A percentile compares a stretch with the other conserved stretches of the same genome.
Conservation (phyloP, 768 basidiomycete genomes). For the Gyrodon lividus region DNA sequence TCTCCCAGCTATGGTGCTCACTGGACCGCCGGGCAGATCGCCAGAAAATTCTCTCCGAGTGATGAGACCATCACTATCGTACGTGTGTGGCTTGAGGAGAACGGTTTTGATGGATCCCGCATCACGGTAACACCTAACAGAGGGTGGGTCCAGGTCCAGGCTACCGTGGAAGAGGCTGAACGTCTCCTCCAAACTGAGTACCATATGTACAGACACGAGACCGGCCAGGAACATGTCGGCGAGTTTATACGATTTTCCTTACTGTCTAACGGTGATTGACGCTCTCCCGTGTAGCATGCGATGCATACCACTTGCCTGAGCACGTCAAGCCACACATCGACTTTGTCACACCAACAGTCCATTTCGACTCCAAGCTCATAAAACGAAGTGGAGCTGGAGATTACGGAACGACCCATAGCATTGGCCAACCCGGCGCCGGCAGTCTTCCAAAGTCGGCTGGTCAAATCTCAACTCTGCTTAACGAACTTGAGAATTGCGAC, state of each 20-base stretch:
- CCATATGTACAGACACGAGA: slow-evolving; percentile 33
- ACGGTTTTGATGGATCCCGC: slow-evolving; percentile 30
- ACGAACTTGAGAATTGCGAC: slow-evolving; percentile 29
- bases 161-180: slow-evolving; percentile 40
- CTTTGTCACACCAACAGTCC: slow-evolving; percentile 37
- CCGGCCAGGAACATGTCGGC: slow-evolving; percentile 34
- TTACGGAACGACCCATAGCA: background rate
- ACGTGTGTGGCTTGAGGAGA: slow-evolving; percentile 33
- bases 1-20: slow-evolving; percentile 40
- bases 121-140: slow-evolving; percentile 27
- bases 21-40: slow-evolving; percentile 35
- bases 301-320: slow-evolving; percentile 34
- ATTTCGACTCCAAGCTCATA: slow-evolving; percentile 23
- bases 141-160: slow-evolving; percentile 37
- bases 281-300: slow-evolving; percentile 26
- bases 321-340: slow-evolving; percentile 35
- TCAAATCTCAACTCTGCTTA: slow-evolving; percentile 19
- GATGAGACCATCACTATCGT: slow-evolving; percentile 33
- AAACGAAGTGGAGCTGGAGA: slow-evolving; percentile 4
- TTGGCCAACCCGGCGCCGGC: slow-evolving; percentile 9
- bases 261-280: background rate
- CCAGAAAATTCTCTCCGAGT: slow-evolving; percentile 37
- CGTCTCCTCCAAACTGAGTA: slow-evolving; percentile 37
- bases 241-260: slow-evolving; percentile 1
- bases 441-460: slow-evolving; percentile 15